Evolutionary conservation across 1,284 basidiomycete species (phyloP), one percentile per base, ranked within the genome.

Genomic region (Meira nashicola): DNA sequence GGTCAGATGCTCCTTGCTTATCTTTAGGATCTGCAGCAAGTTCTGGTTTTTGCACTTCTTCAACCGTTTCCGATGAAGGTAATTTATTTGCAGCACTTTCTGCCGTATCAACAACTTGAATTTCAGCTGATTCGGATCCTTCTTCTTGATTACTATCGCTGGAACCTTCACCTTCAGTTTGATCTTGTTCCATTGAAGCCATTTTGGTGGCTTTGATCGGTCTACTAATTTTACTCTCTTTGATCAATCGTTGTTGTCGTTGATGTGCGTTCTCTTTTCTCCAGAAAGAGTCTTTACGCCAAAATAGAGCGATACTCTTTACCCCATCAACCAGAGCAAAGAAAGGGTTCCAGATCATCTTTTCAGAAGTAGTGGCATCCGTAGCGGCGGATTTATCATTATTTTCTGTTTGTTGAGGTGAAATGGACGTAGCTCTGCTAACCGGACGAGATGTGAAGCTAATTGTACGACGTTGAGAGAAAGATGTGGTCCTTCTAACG

Each of bases 241-340:
- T n/a, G 12, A 48, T 3, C 5, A 48, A n/a, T 25, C 46, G 17
- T 25, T 48, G 46, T 17, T 25, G 46, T 25, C 12, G 48, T 54
- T 67, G 60, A 19, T 65, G 62, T 1, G n/a, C 33, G 0, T 59
- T 66, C n/a, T 70, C 68, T 19, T 68, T 64, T 9, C 71, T 57
- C 71, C 71, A 73, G 47, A 73, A 71, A 33, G 62, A 62, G 57
- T 71, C 71, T 41, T 59, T 59, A 2, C 65, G 54, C 71, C 71
- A 73, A 23, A 73, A 67, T 11, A 60, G 59, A 5, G 63, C 59
- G 25, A 70, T 62, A 28, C 63, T 62, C 0, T 64, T 40, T 5
- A 39, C n/a, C 54, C 64, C 65, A 1, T 60, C 59, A 6, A 19
- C 56, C 1, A 64, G 48, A 6, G 71, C 63, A 8, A 64, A 55